Percentiles rank a stretch among this genome's conserved stretches.
Conservation (phyloP, 148 eudicot genomes). For the Camellia sinensis region DNA sequence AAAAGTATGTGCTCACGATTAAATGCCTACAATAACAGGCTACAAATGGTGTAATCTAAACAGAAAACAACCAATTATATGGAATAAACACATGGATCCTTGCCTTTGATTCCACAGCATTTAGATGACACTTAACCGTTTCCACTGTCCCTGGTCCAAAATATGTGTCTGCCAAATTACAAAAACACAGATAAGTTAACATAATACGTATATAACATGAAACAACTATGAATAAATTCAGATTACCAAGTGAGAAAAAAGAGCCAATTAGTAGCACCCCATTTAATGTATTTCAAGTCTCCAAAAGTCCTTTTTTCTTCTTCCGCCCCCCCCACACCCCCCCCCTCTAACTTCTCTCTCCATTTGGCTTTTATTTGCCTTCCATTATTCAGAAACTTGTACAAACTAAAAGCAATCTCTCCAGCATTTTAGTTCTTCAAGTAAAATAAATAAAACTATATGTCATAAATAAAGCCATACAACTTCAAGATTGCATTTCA, state of each 20-base stretch:
- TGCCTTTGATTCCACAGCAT: constrained; percentile 64
- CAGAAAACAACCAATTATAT: constrained; percentile 1
- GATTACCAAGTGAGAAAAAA: not conserved
- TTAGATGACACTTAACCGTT: constrained; percentile 66
- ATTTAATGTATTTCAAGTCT: too few relatives aligned
- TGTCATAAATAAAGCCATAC: not conserved
- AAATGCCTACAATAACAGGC: constrained; percentile 13
- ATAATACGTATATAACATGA: not conserved
- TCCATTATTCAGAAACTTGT: not conserved
- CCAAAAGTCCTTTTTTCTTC: not conserved
- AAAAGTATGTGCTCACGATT: constrained; percentile 7
- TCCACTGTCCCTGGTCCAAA: constrained; percentile 83
- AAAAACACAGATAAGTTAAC: not conserved
- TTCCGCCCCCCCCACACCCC: not conserved
- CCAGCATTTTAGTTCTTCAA: not conserved
- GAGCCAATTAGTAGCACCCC: not conserved
- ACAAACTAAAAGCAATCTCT: not conserved
- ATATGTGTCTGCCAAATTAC: constrained; percentile 60
- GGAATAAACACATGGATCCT: constrained; percentile 21
- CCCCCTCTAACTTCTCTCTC: not conserved
- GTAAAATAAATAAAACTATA: not conserved
- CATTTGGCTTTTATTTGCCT: not conserved
- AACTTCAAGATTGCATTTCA: not conserved
- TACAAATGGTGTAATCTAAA: not conserved
- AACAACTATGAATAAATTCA: not conserved